Evolutionary conservation across 1,284 basidiomycete genomes (phyloP), one percentile per base, ranked within the genome.

Genomic region (Sanghuangporus weigelae): DNA sequence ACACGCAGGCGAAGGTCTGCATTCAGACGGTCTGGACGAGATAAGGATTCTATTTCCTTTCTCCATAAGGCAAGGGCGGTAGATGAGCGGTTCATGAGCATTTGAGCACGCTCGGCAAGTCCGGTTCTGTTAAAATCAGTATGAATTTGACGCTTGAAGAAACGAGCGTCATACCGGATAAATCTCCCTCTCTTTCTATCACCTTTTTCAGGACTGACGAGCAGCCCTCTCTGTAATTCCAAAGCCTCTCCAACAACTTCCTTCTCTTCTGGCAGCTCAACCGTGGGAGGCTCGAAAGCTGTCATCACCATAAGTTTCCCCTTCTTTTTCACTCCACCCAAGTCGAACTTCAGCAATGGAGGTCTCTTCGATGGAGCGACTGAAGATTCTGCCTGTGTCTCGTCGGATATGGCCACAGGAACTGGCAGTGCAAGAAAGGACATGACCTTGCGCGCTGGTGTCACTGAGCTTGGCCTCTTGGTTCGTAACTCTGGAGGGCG

Each of bases 41-140:
- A 53, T 6, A 70, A 71, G n/a, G 70, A 70, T 40, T 78, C 75
- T 56, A 76, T 71, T 59, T 82, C 80, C 56, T 78, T 78, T 59
- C 76, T 75, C 84, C 84, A 86, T 1, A 86, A 73, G 11, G 74
- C 67, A 38, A 80, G 73, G 12, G 77, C 73, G 1, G 80, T 83
- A 16, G 74, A 74, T 12, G 73, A 68, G 19, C 76, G 77, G 16
- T 75, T 69, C 44, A 82, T 77, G 39, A 75, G 69, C 11, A 75
- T 71, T 16, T 76, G 74, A 0, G 81, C 78, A 8, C 76, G 76
- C 53, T 79, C 79, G 0, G 83, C 84, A 7, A 85, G 67, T 0
- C 83, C 83, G 14, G 79, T 80, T 36, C 84, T 83, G 60, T 36
- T 19, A 19, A 54, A 36, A 19, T 19, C 16, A 46, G 44, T 4